Conservation (phyloP, 2,329 filamentous ascomycete genomes). For the Exutisphaerella laricina region DNA sequence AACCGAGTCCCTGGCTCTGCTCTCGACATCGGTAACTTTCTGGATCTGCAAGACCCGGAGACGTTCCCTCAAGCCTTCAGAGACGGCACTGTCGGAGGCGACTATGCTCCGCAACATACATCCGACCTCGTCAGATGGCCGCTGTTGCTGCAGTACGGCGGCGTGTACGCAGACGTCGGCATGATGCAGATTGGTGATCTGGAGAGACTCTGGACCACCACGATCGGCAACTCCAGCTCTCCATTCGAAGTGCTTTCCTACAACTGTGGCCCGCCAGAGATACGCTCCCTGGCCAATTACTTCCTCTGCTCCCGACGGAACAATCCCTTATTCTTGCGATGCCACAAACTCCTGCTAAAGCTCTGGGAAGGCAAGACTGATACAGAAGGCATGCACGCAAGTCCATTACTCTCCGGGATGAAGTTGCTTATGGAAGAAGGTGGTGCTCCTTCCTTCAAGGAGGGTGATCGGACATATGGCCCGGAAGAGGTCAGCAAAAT, state of each 20-base stretch:
- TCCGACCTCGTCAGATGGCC: slow-evolving; percentile 56
- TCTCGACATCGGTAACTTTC: slow-evolving; percentile 46
- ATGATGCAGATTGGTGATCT: slow-evolving; percentile 54
- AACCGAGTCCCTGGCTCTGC: slow-evolving; percentile 43
- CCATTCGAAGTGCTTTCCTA: slow-evolving; percentile 48
- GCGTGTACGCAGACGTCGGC: slow-evolving; percentile 55
- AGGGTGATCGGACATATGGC: slow-evolving; percentile 31
- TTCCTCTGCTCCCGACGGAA: slow-evolving; percentile 39
- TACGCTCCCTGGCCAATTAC: slow-evolving; percentile 45
- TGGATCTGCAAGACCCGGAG: slow-evolving; percentile 41
- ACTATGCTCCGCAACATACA: slow-evolving; percentile 49
- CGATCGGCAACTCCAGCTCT: slow-evolving; percentile 43
- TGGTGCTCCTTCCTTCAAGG: slow-evolving; percentile 16
- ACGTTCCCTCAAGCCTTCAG: slow-evolving; percentile 49
- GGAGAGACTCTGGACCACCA: slow-evolving; percentile 49
- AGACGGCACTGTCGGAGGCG: slow-evolving; percentile 46
- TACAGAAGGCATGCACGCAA: slow-evolving; percentile 49
- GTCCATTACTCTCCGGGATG: slow-evolving; percentile 44
- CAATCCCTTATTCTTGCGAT: slow-evolving; percentile 47
- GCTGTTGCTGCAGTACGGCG: slow-evolving; percentile 52
- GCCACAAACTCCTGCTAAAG: slow-evolving; percentile 47
- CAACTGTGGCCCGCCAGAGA: slow-evolving; percentile 35
- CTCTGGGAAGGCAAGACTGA: slow-evolving; percentile 50
- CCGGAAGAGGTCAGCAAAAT: slow-evolving; percentile 36
- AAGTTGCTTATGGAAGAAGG: slow-evolving; percentile 34